Percentiles rank a stretch among this genome's conserved stretches.
phyloP scores from a whole-genome alignment of 225 moss, liverwort and hornwort genomes.

The Antitrichia curtipendula region DNA sequence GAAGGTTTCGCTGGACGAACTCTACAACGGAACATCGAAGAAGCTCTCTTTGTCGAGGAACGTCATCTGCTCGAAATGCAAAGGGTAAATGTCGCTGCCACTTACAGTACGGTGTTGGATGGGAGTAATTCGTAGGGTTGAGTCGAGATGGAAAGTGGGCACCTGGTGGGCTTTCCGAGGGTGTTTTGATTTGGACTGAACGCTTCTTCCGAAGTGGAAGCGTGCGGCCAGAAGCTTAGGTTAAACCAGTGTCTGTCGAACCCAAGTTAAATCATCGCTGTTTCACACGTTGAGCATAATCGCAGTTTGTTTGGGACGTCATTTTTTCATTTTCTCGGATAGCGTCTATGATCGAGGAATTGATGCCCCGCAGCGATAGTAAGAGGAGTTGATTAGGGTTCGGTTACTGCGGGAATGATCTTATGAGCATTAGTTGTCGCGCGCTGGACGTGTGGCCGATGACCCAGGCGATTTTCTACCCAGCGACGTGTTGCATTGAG shows the following conservation, averaged over 20 bases:
- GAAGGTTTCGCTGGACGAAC: slow-evolving; percentile 82
- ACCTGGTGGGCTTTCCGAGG: not conserved
- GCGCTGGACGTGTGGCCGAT: not conserved
- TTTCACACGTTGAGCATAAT: not conserved
- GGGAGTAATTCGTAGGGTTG: not conserved
- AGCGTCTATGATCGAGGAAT: not conserved
- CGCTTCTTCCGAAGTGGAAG: not conserved
- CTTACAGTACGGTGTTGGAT: not conserved
- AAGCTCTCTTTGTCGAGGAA: slow-evolving; percentile 76
- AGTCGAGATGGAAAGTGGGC: not conserved
- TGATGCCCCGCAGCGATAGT: no score
- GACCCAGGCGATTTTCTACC: not conserved
- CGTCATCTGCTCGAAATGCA: slow-evolving; percentile 75
- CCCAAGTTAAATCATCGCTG: no score
- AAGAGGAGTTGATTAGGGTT: not conserved
- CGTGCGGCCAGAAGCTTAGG: not conserved
- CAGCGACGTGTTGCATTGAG: not conserved
- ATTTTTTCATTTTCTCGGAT: not conserved
- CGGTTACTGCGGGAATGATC: not conserved
- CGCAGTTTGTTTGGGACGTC: no score
- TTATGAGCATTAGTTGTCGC: not conserved
- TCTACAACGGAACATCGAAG: slow-evolving; percentile 91
- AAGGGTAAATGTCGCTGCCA: slow-evolving; percentile 39
- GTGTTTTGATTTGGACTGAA: not conserved
- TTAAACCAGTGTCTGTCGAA: no score